Conservation (phyloP, 1,284 basidiomycete genomes). For the Leccinum subrobustum region DNA sequence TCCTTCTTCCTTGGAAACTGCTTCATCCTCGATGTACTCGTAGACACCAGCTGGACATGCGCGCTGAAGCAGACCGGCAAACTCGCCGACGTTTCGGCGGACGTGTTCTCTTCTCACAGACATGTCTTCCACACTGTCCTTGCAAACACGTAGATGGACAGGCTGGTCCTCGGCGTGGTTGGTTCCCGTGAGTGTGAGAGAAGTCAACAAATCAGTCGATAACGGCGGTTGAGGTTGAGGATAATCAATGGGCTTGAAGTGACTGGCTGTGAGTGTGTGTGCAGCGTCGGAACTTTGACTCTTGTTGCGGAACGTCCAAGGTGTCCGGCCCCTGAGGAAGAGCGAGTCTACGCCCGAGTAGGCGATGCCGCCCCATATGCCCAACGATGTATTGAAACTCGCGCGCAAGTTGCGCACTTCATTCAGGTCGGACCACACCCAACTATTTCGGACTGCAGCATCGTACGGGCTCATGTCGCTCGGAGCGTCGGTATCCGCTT, state of each 20-base stretch:
- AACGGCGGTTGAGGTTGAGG: slow-evolving; percentile 89
- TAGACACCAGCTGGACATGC: slow-evolving; percentile 98
- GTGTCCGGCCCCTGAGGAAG: slow-evolving; percentile 82
- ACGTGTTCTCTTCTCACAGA: slow-evolving; percentile 66
- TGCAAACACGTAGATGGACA: slow-evolving; percentile 79
- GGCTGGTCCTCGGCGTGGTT: slow-evolving; percentile 98
- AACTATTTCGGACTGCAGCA: slow-evolving; percentile 71
- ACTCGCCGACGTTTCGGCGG: slow-evolving; percentile 74
- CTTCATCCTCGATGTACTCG: slow-evolving; percentile 87
- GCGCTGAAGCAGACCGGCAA: slow-evolving; percentile 82
- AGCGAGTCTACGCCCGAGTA: slow-evolving; percentile 92
- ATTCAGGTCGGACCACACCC: slow-evolving; percentile 87
- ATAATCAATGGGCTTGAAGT: slow-evolving; percentile 85
- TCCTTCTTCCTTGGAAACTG: slow-evolving; percentile 48
- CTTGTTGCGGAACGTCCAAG: slow-evolving; percentile 87
- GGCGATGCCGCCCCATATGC: slow-evolving; percentile 85
- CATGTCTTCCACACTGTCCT: slow-evolving; percentile 48
- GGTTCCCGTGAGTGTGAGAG: slow-evolving; percentile 89
- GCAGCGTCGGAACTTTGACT: slow-evolving; percentile 64
- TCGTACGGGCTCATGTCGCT: slow-evolving; percentile 84
- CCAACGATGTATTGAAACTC: slow-evolving; percentile 84
- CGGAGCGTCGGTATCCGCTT: slow-evolving; percentile 20
- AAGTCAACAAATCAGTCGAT: slow-evolving; percentile 93
- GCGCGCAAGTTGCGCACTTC: slow-evolving; percentile 94
- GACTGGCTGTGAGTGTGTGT: slow-evolving; percentile 67